These are phyloP conservation scores for Boletus rufocinnamomeus DNA, from an alignment of 768 basidiomycete species.

Conservation along the genomic window DNA sequence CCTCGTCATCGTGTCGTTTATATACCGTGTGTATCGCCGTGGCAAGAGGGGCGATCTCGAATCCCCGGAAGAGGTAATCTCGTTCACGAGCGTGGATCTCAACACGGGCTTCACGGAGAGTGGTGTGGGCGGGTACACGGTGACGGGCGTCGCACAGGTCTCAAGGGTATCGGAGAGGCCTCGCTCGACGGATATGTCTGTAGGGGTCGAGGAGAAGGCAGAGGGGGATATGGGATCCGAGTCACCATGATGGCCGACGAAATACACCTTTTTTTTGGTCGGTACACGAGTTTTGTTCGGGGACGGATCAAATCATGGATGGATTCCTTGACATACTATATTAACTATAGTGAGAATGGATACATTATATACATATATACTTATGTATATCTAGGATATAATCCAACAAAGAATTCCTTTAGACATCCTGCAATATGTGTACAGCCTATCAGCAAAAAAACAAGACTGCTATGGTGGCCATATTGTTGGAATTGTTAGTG, in stretches of 20 bases:
- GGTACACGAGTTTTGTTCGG: not conserved
- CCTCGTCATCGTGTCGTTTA: constrained; percentile 28
- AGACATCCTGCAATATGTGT: too few relatives aligned
- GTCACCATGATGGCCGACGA: too few relatives aligned
- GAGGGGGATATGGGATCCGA: not conserved
- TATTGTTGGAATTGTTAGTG: too few relatives aligned
- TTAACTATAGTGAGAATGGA: not conserved
- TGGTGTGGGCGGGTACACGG: not conserved
- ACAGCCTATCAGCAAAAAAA: too few relatives aligned
- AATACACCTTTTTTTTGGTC: not conserved
- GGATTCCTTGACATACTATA: not conserved
- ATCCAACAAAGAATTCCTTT: not conserved
- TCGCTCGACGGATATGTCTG: not conserved
- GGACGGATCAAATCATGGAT: not conserved
- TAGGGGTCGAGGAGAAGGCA: not conserved
- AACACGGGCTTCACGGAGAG: constrained; percentile 1
- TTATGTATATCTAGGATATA: not conserved
- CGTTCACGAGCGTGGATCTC: constrained; percentile 23
- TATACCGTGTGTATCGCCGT: constrained; percentile 18
- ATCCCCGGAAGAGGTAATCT: not conserved
- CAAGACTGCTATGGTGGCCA: too few relatives aligned
- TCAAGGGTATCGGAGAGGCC: not conserved
- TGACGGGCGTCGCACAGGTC: not conserved
- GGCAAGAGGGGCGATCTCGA: constrained; percentile 7
- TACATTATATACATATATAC: not conserved